Evolutionary conservation across 305 asterid species (phyloP).

Genomic region (Salvia sclarea): DNA sequence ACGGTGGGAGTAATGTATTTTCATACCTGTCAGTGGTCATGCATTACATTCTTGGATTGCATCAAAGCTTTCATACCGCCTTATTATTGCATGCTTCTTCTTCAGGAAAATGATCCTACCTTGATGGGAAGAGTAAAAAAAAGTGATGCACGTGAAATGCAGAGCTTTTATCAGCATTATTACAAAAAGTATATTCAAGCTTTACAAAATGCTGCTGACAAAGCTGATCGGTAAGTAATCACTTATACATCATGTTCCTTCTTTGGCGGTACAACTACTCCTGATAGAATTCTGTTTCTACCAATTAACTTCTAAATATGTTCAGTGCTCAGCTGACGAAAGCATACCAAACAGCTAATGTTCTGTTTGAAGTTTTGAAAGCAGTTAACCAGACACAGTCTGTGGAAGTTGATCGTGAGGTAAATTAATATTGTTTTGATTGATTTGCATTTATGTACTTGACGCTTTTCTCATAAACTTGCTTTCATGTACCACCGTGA

Average conservation of each 20-base stretch:
- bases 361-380: constrained; percentile 97
- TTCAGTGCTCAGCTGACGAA: constrained; percentile 95
- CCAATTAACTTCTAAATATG: constrained; percentile 33
- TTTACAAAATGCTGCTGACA: constrained; percentile 96
- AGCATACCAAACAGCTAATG: constrained; percentile 99
- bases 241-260: constrained; percentile 13
- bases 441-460: constrained; percentile 25
- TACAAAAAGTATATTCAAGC: constrained; percentile 97
- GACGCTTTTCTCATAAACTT: background rate
- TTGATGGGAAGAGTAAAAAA: constrained; percentile 96
- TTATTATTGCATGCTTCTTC: constrained; percentile 8
- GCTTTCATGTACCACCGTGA: constrained; percentile 24
- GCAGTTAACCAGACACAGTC: constrained; percentile 96
- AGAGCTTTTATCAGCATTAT: constrained; percentile 99
- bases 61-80: background rate
- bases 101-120: constrained; percentile 96
- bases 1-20: no score
- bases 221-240: constrained; percentile 87
- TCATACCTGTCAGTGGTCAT: background rate
- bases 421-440: constrained; percentile 26
- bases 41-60: constrained; percentile 24
- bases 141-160: constrained; percentile 99
- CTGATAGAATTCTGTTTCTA: constrained; percentile 13
- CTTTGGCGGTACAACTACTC: constrained; percentile 19
- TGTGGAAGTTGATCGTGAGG: constrained; percentile 99